Evolutionary conservation across 2,329 filamentous ascomycete genomes (phyloP), one percentile per base, ranked within the genome.

Genomic region (Colletotrichum cereale): DNA sequence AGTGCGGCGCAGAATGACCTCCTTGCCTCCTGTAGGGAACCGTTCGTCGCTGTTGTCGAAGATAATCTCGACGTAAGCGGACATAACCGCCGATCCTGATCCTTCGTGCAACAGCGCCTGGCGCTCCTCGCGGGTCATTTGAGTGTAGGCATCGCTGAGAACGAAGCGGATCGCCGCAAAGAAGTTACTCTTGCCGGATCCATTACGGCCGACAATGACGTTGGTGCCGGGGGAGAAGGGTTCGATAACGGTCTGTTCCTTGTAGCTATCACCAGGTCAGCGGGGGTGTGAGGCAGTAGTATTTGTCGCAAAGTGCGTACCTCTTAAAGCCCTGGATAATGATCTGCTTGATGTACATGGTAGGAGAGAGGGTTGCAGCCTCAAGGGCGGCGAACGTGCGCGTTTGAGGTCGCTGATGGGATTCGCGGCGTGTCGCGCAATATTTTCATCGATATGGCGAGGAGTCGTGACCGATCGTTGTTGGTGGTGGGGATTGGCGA

Each of bases 241-340:
- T 81, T 99, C 96, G 81, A 98, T 98, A 81, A 98, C 94, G 63
- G 95, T 98, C 82, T 99, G 97, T 80, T 99, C 96, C 88, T 99
- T 99, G 90, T 99, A 99, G 88, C 95, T 97, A 52, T 50, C 48
- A 18, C 48, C 42, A 29, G 78, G 67, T 56, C 38, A 74, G 67
- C 55, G 29, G 29, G 57, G 48, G 73, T 78, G 74, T 78, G 78
- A 69, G 77, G 73, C 16, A 62, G 63, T 29, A 42, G n/a, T 57
- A 44, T 60, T 60, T 48, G 61, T 57, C 53, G 57, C 66, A 58
- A 48, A 58, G 53, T 24, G 68, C 83, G 76, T 83, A 97, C 95
- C 95, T 98, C 86, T 99, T 99, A 86, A 99, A 99, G 90, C 96
- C 96, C 83, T 99, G 96, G 81, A 99, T 98, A 83, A 98, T 98